phyloP scores from a whole-genome alignment of 345 rosid genomes.

The Cardamine resedifolia region DNA sequence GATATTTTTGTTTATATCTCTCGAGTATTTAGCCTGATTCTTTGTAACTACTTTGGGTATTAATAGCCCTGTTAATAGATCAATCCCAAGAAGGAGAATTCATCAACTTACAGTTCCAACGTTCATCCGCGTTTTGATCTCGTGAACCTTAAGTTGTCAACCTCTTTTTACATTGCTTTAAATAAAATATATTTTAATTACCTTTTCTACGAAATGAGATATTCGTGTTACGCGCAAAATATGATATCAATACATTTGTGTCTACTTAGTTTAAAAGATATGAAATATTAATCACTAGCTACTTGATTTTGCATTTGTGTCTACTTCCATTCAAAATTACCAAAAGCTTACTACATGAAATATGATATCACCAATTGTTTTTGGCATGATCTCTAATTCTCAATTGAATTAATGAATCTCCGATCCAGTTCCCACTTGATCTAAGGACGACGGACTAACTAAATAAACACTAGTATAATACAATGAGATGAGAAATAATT shows the following conservation, averaged over 20 bases:
- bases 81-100: too few species aligned
- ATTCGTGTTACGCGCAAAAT: neutral
- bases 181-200: neutral
- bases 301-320: neutral
- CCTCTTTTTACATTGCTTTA: neutral
- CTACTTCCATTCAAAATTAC: neutral
- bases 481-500: neutral
- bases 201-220: neutral
- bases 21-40: too few species aligned
- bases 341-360: neutral
- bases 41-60: too few species aligned
- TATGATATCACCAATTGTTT: neutral
- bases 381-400: conserved; percentile 12
- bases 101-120: too few species aligned
- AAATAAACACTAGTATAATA: neutral
- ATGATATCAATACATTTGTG: neutral
- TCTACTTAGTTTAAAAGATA: neutral
- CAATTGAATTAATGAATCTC: neutral
- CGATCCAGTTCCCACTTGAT: conserved; percentile 25
- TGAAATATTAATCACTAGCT: neutral
- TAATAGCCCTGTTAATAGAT: too few species aligned
- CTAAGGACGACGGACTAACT: conserved; percentile 23
- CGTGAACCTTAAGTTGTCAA: conserved; percentile 34
- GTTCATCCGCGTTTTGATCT: conserved; percentile 22
- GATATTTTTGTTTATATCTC: too few species aligned